Base-by-base conservation (phyloP, 2,329 filamentous ascomycete species). In the Talaromyces sp. region DNA sequence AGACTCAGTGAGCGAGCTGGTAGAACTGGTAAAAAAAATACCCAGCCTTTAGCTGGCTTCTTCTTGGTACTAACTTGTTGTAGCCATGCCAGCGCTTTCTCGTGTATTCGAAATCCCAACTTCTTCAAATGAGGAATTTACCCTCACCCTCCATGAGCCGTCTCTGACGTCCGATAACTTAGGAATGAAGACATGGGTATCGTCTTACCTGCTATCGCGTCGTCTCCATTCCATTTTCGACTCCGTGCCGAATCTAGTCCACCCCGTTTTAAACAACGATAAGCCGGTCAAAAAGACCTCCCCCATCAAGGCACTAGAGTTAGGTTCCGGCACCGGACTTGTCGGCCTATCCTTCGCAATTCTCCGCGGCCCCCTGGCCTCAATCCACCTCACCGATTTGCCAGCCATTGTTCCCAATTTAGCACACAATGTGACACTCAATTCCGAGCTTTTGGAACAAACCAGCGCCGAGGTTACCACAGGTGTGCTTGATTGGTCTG, bases 151-250 rank as follows among this genome's bases (percentile, higher is more conserved):
- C 44, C 85, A 91, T 61, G 95, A 99, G 73, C 95, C 95, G 1
- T 88, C 92, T 0, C 81, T 98, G 61, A 96, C 91, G 0, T 90
- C 90, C 6, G 94, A 97, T 74, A 90, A 91, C 63, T 81, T 98
- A 18, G 95, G 95, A 1, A 83, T 96, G 73, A 98, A 99, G 76
- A 99, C 95, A 0, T 98, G 95, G 95, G 91, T 90, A 0, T 94
- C 92, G 0, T 94, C 92, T 0, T 96, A 92, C 70, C 83, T 96
- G 2, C 86, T 98, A 4, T 89, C 94, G 0, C 89, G 86, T 67
- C 86, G 90, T 28, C 83, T 98, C 30, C 69, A 74, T 61, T 66
- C 61, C 4, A 60, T 77, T 4, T 87, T 78, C 60, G 72, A 72
- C 14, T 67, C 73, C 4, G 65, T 72, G 7, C 69, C 72, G 14